phyloP scores from a whole-genome alignment of 352 stramenopile genomes.

The Pythium chondricola region DNA sequence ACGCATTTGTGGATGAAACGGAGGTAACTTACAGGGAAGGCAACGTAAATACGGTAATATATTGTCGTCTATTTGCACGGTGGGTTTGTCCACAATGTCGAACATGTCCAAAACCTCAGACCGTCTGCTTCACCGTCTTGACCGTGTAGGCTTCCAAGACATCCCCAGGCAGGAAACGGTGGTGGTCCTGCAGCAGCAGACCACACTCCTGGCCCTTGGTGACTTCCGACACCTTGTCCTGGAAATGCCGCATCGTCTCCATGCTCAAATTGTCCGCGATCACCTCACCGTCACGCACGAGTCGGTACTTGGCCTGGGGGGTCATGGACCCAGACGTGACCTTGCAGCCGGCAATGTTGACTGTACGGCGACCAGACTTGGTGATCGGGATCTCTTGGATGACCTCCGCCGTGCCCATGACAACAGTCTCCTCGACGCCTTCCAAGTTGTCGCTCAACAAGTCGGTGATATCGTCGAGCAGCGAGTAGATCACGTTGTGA shows the following conservation, averaged over 20 bases:
- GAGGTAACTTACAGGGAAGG: no score
- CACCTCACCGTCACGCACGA: conserved; percentile 89
- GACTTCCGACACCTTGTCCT: conserved; percentile 90
- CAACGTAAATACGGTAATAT: background rate
- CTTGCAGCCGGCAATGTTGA: conserved; percentile 94
- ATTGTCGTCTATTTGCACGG: background rate
- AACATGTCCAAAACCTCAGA: no score
- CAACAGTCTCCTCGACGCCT: conserved; percentile 51
- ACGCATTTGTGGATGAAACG: no score
- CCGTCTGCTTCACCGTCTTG: conserved; percentile 58
- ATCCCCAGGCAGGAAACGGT: conserved; percentile 93
- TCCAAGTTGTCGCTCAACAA: conserved; percentile 64
- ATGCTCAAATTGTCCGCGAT: conserved; percentile 81
- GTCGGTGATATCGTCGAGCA: conserved; percentile 86
- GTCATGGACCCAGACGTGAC: conserved; percentile 93
- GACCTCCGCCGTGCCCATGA: conserved; percentile 72
- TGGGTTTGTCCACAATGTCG: no score
- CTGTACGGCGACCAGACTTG: conserved; percentile 74
- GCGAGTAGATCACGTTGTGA: conserved; percentile 84
- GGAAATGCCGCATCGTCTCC: conserved; percentile 87
- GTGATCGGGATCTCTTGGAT: conserved; percentile 85
- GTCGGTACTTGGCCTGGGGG: conserved; percentile 74
- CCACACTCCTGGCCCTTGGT: conserved; percentile 96
- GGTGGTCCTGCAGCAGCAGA: conserved; percentile 90
- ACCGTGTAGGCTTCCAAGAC: conserved; percentile 90